Percentiles rank a stretch among this genome's conserved stretches.
phyloP scores from a whole-genome alignment of 2,329 filamentous ascomycete genomes.

The Aureobasidium melanogenum region DNA sequence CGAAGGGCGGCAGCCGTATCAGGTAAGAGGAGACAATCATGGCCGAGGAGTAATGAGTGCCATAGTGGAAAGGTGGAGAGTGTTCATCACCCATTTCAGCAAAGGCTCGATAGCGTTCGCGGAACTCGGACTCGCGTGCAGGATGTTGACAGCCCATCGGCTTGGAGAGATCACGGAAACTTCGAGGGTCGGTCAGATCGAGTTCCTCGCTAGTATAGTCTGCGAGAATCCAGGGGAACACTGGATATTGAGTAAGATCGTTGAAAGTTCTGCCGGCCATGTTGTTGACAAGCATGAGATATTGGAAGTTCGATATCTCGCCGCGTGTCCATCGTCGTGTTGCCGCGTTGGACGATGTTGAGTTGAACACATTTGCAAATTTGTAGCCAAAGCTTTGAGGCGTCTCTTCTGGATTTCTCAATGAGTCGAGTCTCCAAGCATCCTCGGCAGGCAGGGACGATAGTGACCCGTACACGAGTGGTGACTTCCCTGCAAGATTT shows the following conservation, averaged over 20 bases:
- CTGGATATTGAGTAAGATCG: slow-evolving; percentile 93
- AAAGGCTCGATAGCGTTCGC: slow-evolving; percentile 77
- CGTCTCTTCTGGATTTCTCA: slow-evolving; percentile 58
- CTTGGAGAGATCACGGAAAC: slow-evolving; percentile 84
- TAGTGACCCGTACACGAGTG: slow-evolving; percentile 54
- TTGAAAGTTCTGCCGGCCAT: slow-evolving; percentile 97
- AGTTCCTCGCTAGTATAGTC: slow-evolving; percentile 93
- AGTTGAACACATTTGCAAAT: slow-evolving; percentile 85
- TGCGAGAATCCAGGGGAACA: slow-evolving; percentile 94
- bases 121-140: slow-evolving; percentile 67
- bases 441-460: slow-evolving; percentile 66
- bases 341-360: slow-evolving; percentile 69
- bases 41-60: slow-evolving; percentile 95
- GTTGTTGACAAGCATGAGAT: slow-evolving; percentile 96
- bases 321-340: slow-evolving; percentile 87
- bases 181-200: slow-evolving; percentile 72
- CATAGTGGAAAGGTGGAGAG: slow-evolving; percentile 84
- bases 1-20: slow-evolving; percentile 89
- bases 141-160: slow-evolving; percentile 90
- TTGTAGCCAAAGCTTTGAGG: slow-evolving; percentile 70
- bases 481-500: slow-evolving; percentile 68
- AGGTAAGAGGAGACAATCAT: slow-evolving; percentile 98
- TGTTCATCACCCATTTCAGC: slow-evolving; percentile 76
- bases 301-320: slow-evolving; percentile 97
- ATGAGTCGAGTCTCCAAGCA: slow-evolving; percentile 80